Conservation (phyloP, 495 filamentous ascomycete species). For the Thermothielavioides terrestris region DNA sequence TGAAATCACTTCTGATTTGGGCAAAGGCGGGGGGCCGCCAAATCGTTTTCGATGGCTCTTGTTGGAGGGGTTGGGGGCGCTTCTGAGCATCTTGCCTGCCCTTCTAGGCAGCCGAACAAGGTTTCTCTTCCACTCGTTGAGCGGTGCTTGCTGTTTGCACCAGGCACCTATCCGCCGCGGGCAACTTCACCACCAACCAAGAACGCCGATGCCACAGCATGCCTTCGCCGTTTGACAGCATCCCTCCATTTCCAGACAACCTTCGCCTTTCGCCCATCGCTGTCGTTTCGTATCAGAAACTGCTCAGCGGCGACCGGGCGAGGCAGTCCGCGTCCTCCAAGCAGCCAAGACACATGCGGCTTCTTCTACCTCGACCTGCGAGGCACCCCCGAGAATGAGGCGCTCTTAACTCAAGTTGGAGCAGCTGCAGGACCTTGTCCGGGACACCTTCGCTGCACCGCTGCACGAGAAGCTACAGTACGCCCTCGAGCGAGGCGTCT, state of each 20-base stretch:
- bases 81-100: neutral
- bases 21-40: neutral
- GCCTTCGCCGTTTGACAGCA: neutral
- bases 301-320: conserved; percentile 33
- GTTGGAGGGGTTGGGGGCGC: too few relatives aligned
- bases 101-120: too few relatives aligned
- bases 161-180: neutral
- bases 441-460: conserved; percentile 39
- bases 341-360: conserved; percentile 47
- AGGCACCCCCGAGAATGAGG: conserved; percentile 29
- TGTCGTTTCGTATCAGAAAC: conserved; percentile 23
- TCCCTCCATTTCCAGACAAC: conserved; percentile 1
- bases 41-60: neutral
- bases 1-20: neutral
- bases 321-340: conserved; percentile 37
- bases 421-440: conserved; percentile 37
- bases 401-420: conserved; percentile 39
- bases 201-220: neutral
- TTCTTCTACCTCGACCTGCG: conserved; percentile 56
- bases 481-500: conserved; percentile 29
- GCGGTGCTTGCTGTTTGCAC: neutral
- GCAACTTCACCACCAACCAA: neutral
- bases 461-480: conserved; percentile 48
- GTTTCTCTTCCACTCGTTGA: neutral
- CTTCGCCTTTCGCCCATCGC: conserved; percentile 8